Evolutionary conservation across 2,329 filamentous ascomycete genomes (phyloP).

Genomic region (Beauveria rudraprayagi): DNA sequence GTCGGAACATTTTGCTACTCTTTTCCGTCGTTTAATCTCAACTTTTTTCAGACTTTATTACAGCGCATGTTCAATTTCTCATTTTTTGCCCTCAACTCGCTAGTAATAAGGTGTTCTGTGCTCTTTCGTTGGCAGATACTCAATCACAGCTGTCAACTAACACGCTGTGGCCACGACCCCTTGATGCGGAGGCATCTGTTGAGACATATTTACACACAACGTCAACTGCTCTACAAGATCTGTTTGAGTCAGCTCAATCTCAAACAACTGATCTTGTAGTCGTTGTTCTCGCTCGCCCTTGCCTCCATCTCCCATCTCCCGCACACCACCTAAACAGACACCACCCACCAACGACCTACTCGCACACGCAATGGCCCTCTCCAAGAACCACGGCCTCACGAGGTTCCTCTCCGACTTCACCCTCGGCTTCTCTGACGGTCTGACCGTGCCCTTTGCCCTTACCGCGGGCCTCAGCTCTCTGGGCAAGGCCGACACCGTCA

Average conservation of each 20-base stretch:
- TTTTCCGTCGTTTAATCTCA: not conserved
- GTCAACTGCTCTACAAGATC: not conserved
- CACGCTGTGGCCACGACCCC: too few relatives aligned
- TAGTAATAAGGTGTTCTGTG: not conserved
- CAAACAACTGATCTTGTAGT: not conserved
- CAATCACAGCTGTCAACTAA: too few relatives aligned
- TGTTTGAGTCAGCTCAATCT: not conserved
- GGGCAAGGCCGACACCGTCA: constrained; percentile 52
- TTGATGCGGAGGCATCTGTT: too few relatives aligned
- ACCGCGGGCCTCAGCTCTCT: constrained; percentile 60
- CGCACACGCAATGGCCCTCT: constrained; percentile 14
- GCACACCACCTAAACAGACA: not conserved
- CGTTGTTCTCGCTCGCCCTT: not conserved
- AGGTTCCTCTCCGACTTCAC: constrained; percentile 56
- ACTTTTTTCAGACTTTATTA: not conserved
- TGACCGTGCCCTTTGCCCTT: constrained; percentile 68
- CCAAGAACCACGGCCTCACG: constrained; percentile 22
- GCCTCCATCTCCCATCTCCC: not conserved
- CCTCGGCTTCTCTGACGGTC: constrained; percentile 64
- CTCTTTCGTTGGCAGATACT: not conserved
- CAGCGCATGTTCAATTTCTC: not conserved
- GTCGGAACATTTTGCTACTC: not conserved
- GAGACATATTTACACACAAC: not conserved
- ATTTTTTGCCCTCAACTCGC: not conserved
- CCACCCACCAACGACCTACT: not conserved